Evolutionary conservation across 2,329 filamentous ascomycete genomes (phyloP), one percentile per base, ranked within the genome.

Genomic region (Colletotrichum horii): DNA sequence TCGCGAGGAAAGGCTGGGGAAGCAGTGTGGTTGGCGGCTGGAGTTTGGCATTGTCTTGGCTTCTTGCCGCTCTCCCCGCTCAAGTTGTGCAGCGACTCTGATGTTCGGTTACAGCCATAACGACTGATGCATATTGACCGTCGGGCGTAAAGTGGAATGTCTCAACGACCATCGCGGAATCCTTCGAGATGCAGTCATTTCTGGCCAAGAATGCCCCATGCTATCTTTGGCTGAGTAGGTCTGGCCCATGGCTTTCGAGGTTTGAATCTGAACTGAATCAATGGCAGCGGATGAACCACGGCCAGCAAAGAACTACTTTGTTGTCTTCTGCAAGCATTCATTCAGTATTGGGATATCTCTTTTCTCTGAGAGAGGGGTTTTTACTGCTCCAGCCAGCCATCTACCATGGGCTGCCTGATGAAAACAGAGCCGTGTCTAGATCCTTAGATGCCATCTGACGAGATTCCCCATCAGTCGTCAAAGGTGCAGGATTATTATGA

Each of bases 71-170:
- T 34, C 22, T 75, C 38, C 72, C 68, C 68, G 62, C 62, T 43
- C 24, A 75, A 55, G 28, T 56, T 55, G 4, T 36, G 62, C 38
- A 64, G 30, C 24, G 34, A 38, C 15, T 22, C 15, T 52, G 62
- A 32, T 32, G 19, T 26, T 64, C 62, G 66, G 52, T 43, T 68
- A 68, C 22, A 60, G 4, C 24, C 52, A 58, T 68, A 68, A 26
- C 15, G 16, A 68, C 52, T 19, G 32, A 43, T 70, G 28, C 67
- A 70, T 62, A 32, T 16, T 71, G 30, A 32, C 43, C 48, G 55
- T 60, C 61, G 67, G 71, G 71, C 66, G 60, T 22, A 43, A 24
- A 74, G 66, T 71, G 71, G 71, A 71, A 71, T 61, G 6, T 26
- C 55, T 55, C 60, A 34, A 55, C 26, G 22, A 66, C n/a, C 52